phyloP scores from a whole-genome alignment of 805 yeast genomes.

The Pichia nanzhaoensis region DNA sequence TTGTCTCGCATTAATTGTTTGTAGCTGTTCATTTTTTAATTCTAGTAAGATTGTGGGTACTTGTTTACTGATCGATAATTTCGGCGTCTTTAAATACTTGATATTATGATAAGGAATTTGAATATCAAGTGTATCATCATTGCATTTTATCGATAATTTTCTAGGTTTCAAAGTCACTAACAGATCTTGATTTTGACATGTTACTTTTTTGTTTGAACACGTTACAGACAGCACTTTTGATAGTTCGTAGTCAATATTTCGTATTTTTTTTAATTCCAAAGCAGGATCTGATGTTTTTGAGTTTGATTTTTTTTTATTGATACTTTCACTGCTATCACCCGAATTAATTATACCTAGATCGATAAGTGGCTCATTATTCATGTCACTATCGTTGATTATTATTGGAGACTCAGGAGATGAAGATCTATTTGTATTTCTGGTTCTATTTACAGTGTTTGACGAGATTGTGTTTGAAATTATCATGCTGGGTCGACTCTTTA shows the following conservation, averaged over 20 bases:
- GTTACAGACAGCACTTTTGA: too few relatives aligned
- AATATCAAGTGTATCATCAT: background rate
- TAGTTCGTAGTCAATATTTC: too few relatives aligned
- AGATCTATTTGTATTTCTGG: background rate
- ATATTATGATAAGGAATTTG: constrained; percentile 2
- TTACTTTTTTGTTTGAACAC: too few relatives aligned
- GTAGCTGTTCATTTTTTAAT: background rate
- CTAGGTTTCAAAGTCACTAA: background rate
- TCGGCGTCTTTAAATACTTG: background rate
- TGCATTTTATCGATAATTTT: background rate
- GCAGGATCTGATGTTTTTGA: too few relatives aligned
- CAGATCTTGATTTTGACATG: background rate
- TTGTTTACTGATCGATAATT: background rate
- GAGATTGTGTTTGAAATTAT: background rate
- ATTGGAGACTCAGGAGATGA: constrained; percentile 2
- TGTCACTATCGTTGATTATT: background rate
- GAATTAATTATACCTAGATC: background rate
- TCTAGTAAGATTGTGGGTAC: background rate
- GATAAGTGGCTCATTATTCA: background rate
- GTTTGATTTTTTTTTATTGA: too few relatives aligned
- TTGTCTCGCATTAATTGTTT: background rate
- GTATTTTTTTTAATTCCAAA: too few relatives aligned
- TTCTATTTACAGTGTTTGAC: background rate
- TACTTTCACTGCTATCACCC: background rate
- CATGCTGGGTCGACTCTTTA: constrained; percentile 1